Evolutionary conservation across 768 basidiomycete genomes (phyloP).

Genomic region (Chalciporus piperatus): DNA sequence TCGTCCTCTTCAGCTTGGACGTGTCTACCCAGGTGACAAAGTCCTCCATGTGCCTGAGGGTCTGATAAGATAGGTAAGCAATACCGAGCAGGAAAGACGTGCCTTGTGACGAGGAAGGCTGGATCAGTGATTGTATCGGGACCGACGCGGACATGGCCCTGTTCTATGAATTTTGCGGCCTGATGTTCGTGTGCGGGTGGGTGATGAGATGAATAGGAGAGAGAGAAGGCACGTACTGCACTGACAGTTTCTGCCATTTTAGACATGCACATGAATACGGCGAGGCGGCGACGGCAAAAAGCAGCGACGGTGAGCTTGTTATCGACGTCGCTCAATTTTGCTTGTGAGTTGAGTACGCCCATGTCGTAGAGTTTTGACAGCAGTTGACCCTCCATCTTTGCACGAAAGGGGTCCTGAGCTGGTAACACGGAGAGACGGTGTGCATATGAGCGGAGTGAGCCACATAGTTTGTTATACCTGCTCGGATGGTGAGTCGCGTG

Average conservation of each 20-base stretch:
- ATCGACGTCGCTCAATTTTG: constrained; percentile 92
- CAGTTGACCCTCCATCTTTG: constrained; percentile 80
- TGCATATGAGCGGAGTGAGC: constrained; percentile 78
- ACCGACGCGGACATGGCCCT: constrained; percentile 96
- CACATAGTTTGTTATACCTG: constrained; percentile 94
- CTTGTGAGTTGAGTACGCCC: constrained; percentile 82
- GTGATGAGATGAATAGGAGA: constrained; percentile 3
- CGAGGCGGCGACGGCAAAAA: constrained; percentile 87
- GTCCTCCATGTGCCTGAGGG: constrained; percentile 89
- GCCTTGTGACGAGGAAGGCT: constrained; percentile 91
- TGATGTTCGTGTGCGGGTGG: constrained; percentile 31
- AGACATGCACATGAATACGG: constrained; percentile 86
- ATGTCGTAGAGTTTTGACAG: constrained; percentile 97
- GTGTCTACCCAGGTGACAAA: constrained; percentile 99
- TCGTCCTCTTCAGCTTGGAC: constrained; percentile 92
- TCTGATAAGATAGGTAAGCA: constrained; percentile 3
- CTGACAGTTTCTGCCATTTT: constrained; percentile 97
- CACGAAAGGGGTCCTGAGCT: constrained; percentile 82
- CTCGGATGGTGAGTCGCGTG: constrained; percentile 2
- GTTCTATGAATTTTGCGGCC: constrained; percentile 97
- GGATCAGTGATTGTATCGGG: constrained; percentile 96
- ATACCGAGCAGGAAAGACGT: constrained; percentile 14
- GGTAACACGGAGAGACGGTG: constrained; percentile 88
- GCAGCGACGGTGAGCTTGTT: constrained; percentile 93
- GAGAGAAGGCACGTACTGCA: constrained; percentile 56